Evolutionary conservation across 108 stramenopile genomes (phyloP).

Genomic region (Halocafeteria seosinensis): DNA sequence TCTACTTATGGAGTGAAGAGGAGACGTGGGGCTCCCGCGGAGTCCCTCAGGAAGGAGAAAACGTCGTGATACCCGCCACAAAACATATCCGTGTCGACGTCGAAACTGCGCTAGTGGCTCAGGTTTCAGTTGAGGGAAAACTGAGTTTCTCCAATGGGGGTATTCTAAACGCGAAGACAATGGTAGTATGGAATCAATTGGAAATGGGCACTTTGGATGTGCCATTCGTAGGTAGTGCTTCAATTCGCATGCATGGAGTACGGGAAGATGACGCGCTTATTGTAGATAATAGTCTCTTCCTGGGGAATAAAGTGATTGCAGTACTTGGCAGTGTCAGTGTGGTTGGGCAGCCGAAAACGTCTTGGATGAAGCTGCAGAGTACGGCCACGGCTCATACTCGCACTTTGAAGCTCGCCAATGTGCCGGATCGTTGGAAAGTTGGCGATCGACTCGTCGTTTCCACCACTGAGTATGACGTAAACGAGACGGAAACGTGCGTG

Average conservation of each 20-base stretch:
- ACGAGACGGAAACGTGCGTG: constrained; percentile 7
- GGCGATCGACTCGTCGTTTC: constrained; percentile 9
- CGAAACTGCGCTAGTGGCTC: background rate
- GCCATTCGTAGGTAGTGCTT: background rate
- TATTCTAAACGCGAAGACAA: background rate
- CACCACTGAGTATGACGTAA: background rate
- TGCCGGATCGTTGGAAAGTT: constrained; percentile 3
- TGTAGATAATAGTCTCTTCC: background rate
- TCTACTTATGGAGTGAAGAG: background rate
- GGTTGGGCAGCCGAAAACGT: background rate
- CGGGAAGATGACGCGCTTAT: background rate
- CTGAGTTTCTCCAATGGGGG: background rate
- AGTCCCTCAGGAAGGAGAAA: background rate
- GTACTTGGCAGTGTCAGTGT: constrained; percentile 1
- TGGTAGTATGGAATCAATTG: background rate
- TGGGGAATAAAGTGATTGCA: constrained; percentile 9
- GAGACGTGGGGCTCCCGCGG: background rate
- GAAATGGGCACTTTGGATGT: background rate
- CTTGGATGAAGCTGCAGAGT: constrained; percentile 3
- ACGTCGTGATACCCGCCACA: constrained; percentile 14
- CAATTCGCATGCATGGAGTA: background rate
- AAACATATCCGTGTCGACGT: constrained; percentile 8
- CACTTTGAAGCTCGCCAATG: background rate
- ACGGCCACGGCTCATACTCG: background rate
- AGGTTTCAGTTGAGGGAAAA: background rate